Conservation (phyloP, 2,329 filamentous ascomycete genomes). For the Fusarium nisikadoi region DNA sequence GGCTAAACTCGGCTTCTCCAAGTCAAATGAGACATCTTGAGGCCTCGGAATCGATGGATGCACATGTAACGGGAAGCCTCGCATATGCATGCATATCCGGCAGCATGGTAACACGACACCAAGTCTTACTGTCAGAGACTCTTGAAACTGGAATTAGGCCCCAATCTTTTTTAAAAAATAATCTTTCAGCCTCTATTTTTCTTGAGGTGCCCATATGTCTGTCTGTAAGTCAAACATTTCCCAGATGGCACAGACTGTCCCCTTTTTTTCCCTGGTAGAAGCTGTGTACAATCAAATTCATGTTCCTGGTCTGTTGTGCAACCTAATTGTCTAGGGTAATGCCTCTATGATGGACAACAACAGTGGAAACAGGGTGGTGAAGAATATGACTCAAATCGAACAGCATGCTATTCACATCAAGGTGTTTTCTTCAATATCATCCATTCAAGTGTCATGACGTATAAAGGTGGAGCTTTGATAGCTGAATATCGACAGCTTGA, state of each 20-base stretch:
- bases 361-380: not conserved
- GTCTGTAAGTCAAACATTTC: not conserved
- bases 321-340: too few relatives aligned
- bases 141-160: not conserved
- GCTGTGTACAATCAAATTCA: not conserved
- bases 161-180: not conserved
- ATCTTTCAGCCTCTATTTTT: not conserved
- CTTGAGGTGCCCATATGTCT: not conserved
- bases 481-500: conserved; percentile 23
- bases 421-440: not conserved
- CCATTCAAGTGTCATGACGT: conserved; percentile 19
- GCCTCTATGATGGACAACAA: not conserved
- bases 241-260: not conserved
- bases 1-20: not conserved
- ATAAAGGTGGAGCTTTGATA: conserved; percentile 16
- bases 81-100: conserved; percentile 18
- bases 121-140: not conserved
- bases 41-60: not conserved
- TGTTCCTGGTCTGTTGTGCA: not conserved
- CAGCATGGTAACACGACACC: conserved; percentile 9
- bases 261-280: not conserved
- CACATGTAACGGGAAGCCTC: not conserved
- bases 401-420: not conserved
- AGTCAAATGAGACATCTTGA: not conserved
- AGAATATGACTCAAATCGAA: not conserved